phyloP scores from a whole-genome alignment of 148 eudicot genomes.

The Nyssa sinensis region DNA sequence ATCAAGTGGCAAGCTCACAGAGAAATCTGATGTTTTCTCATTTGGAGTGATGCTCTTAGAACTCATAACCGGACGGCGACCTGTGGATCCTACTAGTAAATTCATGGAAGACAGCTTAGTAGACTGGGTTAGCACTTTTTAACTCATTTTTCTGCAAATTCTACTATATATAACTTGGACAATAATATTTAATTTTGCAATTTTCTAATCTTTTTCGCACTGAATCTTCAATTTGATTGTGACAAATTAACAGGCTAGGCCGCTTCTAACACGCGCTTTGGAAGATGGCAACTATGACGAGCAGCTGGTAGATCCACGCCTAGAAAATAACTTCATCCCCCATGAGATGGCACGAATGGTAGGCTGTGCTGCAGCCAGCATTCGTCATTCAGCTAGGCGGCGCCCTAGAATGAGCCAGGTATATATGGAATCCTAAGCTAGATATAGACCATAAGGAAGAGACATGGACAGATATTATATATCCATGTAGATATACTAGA shows the following conservation, averaged over 20 bases:
- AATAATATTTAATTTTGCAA: not conserved
- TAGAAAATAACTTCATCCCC: constrained; percentile 39
- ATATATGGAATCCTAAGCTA: constrained; percentile 1
- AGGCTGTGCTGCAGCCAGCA: constrained; percentile 66
- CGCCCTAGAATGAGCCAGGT: constrained; percentile 82
- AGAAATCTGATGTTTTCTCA: constrained; percentile 89
- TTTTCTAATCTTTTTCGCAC: not conserved
- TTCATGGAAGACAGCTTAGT: constrained; percentile 82
- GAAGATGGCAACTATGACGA: constrained; percentile 48
- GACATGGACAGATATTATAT: not conserved
- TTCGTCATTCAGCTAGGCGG: constrained; percentile 62
- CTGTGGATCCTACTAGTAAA: constrained; percentile 55
- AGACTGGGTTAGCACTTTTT: constrained; percentile 61
- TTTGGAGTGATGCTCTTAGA: constrained; percentile 83
- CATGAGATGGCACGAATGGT: constrained; percentile 56
- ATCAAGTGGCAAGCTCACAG: constrained; percentile 79
- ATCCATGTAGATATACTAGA: not conserved
- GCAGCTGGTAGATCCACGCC: constrained; percentile 50
- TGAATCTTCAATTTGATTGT: not conserved
- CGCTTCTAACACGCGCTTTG: constrained; percentile 44
- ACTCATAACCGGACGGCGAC: constrained; percentile 74
- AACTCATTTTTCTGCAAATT: not conserved
- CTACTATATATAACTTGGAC: not conserved
- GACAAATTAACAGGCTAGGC: constrained; percentile 54
- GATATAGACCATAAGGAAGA: not conserved